Percentiles rank a stretch among this genome's conserved stretches.
phyloP scores from a whole-genome alignment of 371 early-diverging fungal species.

The Mortierella sp. region DNA sequence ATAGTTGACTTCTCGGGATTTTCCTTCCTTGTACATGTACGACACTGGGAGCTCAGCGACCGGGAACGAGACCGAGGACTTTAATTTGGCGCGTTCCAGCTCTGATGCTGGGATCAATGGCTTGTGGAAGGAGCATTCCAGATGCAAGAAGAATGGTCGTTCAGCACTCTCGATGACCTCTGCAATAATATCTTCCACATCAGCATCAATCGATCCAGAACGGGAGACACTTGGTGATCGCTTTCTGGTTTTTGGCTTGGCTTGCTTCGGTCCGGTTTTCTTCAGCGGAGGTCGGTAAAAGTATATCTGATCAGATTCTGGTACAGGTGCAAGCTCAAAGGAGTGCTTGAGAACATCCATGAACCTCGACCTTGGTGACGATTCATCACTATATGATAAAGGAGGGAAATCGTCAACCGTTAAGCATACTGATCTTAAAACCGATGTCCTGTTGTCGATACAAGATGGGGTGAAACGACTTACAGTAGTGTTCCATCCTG shows the following conservation, averaged over 20 bases:
- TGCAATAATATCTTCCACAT: constrained; percentile 59
- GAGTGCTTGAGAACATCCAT: constrained; percentile 67
- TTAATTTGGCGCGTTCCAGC: constrained; percentile 47
- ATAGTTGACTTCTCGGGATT: constrained; percentile 56
- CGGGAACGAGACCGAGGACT: constrained; percentile 60
- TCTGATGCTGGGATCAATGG: constrained; percentile 51
- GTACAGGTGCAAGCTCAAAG: constrained; percentile 69
- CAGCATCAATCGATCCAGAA: constrained; percentile 53
- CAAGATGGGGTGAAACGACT: neutral
- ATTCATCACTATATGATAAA: constrained; percentile 54
- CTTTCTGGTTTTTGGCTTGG: constrained; percentile 31
- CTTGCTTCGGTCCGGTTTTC: constrained; percentile 55
- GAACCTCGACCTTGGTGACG: constrained; percentile 63
- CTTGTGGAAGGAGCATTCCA: constrained; percentile 74
- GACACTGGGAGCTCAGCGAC: constrained; percentile 65
- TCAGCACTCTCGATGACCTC: constrained; percentile 71
- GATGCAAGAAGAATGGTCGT: constrained; percentile 69
- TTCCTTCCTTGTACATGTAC: constrained; percentile 52
- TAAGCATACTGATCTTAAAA: neutral
- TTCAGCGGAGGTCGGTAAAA: constrained; percentile 74
- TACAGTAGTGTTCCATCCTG: constrained; percentile 57
- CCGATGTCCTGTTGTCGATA: neutral
- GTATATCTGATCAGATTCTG: constrained; percentile 65
- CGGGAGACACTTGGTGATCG: constrained; percentile 52
- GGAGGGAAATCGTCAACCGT: neutral